Evolutionary conservation across 2,329 filamentous ascomycete genomes (phyloP).

Genomic region (Metarhizium rileyi): DNA sequence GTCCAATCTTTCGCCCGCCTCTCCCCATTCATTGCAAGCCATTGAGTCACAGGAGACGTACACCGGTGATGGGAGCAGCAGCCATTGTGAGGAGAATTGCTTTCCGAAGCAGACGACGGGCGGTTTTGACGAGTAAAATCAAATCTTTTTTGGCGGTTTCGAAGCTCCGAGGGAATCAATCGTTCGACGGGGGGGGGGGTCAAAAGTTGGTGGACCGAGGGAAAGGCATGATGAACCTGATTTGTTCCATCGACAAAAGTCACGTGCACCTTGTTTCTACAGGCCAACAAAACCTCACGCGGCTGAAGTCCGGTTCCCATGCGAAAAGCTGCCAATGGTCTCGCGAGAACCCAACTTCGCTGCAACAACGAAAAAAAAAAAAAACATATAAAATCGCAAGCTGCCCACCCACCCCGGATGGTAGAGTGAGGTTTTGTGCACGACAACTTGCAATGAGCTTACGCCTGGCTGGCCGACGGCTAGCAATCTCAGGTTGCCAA

Average conservation of each 20-base stretch:
- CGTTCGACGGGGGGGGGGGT: conserved; percentile 10
- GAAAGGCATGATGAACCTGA: neutral
- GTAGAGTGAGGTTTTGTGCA: neutral
- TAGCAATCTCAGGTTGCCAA: conserved; percentile 48
- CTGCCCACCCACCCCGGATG: neutral
- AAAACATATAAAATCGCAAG: neutral
- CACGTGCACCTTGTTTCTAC: neutral
- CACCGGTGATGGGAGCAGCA: conserved; percentile 48
- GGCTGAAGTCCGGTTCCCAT: conserved; percentile 16
- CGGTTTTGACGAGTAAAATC: neutral
- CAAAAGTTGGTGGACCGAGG: conserved; percentile 9
- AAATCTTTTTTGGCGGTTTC: neutral
- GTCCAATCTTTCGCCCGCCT: no score
- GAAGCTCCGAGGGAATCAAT: neutral
- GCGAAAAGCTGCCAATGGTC: conserved; percentile 12
- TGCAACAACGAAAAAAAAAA: neutral
- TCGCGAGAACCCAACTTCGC: neutral
- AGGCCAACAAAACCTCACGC: neutral
- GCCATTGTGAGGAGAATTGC: conserved; percentile 34
- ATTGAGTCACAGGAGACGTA: conserved; percentile 34
- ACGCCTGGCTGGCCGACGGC: conserved; percentile 51
- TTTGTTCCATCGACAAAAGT: neutral
- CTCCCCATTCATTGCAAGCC: conserved; percentile 3
- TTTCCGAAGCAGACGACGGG: conserved; percentile 8
- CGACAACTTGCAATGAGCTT: conserved; percentile 45